Evolutionary conservation across 2,329 filamentous ascomycete genomes (phyloP).

Genomic region (Zymoseptoria tritici): DNA sequence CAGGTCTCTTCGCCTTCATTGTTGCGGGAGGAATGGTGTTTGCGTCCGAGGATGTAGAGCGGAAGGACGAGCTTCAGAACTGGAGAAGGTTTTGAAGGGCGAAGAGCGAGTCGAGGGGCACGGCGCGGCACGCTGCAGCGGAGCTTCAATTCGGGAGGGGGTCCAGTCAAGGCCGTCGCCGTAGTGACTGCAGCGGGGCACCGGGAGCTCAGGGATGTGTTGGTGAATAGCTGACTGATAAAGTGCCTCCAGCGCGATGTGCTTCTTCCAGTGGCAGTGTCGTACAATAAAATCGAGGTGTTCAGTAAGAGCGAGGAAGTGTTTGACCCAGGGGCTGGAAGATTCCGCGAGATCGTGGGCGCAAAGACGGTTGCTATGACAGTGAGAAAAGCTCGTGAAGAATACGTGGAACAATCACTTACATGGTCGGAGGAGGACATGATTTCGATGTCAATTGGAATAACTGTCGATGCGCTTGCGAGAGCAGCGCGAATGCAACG

Average conservation of each 20-base stretch:
- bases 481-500: neutral
- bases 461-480: neutral
- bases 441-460: neutral
- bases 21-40: neutral
- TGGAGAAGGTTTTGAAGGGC: neutral
- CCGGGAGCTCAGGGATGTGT: neutral
- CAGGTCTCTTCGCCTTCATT: conserved; percentile 34
- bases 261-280: neutral
- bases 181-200: neutral
- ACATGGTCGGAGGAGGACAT: neutral
- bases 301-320: neutral
- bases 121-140: neutral
- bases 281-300: neutral
- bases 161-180: neutral
- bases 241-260: neutral
- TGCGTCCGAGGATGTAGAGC: neutral
- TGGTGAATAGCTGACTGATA: neutral
- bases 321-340: neutral
- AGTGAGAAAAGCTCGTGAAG: neutral
- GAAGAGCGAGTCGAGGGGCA: neutral
- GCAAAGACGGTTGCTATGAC: neutral
- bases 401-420: neutral
- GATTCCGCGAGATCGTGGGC: neutral
- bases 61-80: neutral
- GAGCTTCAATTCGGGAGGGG: neutral